Base-by-base conservation (phyloP, 2,329 filamentous ascomycete species). In the Phoma herbarum region DNA sequence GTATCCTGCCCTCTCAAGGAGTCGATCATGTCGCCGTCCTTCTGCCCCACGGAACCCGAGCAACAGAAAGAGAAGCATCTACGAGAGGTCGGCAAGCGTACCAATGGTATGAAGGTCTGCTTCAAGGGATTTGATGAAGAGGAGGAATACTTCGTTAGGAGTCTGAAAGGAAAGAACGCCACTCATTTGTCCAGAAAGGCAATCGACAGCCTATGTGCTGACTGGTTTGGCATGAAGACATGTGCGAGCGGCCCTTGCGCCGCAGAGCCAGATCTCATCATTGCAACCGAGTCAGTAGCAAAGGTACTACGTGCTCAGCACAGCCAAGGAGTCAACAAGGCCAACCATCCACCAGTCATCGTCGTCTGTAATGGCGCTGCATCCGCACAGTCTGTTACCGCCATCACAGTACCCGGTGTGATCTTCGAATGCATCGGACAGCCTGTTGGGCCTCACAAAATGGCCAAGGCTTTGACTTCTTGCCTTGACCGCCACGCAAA, bases 401-500 rank as follows among this genome's bases (percentile, higher is more conserved):
- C 74, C 2, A 74, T 75, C 20, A 75, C 74, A 0, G 70, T 74
- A 3, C 71, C 73, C 2, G 75, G 74, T 0, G 65, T 75, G 12
- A 72, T 69, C 16, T 73, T 74, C 52, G 75, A 75, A 59, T 75
- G 74, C 41, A 75, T 76, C 31, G 59, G 70, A 20, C 75, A 74
- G 46, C 75, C 71, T n/a, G 73, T 71, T 26, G 75, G 75, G 28
- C 75, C 75, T n/a, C 74, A 77, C 57, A 78, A 78, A 58, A 66
- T 78, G 51, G 69, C 73, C 31, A 76, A 73, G 53, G 74, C 75
- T 4, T 59, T 78, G 2, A 55, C 63, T 0, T 75, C 73, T 2
- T 77, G 74, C 52, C 67, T 77, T 14, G 69, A 75, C 43, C 71
- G 75, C 22, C 63, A 75, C 25, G 59, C 64, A 9, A 69, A 71